A percentile compares a stretch with the other conserved stretches of the same genome.
phyloP scores from a whole-genome alignment of 495 filamentous ascomycete genomes.

The Viridothelium virens region DNA sequence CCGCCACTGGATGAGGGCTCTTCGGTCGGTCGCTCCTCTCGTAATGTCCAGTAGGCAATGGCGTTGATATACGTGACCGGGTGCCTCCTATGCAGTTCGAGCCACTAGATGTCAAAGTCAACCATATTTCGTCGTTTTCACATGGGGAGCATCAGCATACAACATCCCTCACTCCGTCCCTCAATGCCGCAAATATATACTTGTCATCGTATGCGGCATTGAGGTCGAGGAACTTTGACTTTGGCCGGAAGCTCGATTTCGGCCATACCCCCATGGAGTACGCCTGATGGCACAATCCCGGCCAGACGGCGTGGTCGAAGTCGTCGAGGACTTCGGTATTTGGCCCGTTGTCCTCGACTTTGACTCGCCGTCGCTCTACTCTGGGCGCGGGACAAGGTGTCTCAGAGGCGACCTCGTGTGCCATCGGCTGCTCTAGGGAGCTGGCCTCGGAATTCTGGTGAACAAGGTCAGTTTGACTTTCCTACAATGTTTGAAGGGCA shows the following conservation, averaged over 20 bases:
- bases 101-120: background rate
- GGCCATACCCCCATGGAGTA: conserved; percentile 1
- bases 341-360: background rate
- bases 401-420: no score
- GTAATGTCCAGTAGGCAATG: background rate
- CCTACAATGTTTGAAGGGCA: no score
- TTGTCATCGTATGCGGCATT: background rate
- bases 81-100: background rate
- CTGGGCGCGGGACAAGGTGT: no score
- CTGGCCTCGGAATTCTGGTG: no score
- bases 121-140: background rate
- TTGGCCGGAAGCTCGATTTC: background rate
- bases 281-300: background rate
- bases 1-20: background rate
- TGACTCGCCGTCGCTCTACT: background rate
- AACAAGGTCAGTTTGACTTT: no score
- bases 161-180: background rate
- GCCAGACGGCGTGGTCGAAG: conserved; percentile 4
- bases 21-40: background rate
- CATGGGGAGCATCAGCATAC: background rate
- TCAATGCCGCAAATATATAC: background rate
- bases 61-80: background rate
- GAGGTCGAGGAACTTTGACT: background rate
- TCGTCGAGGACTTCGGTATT: background rate
- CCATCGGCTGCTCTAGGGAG: no score